Conservation (phyloP, 257 asterid species). For the Ocimum tenuiflorum region DNA sequence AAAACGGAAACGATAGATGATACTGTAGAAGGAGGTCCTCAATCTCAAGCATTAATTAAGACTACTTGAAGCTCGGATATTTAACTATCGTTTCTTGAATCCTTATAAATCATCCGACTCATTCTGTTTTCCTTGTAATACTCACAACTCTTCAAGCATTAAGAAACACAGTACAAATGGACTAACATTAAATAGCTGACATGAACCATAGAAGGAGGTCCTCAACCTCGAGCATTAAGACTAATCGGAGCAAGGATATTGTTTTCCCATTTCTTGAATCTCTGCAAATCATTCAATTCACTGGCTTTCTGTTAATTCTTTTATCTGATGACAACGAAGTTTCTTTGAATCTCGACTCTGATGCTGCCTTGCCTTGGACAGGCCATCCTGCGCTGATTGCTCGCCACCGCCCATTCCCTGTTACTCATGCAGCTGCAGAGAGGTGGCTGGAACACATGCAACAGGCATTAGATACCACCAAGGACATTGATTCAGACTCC, state of each 20-base stretch:
- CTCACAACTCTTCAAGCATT: too few relatives aligned
- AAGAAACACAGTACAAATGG: too few relatives aligned
- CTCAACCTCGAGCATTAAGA: not conserved
- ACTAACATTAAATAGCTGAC: too few relatives aligned
- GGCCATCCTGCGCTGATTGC: constrained; percentile 97
- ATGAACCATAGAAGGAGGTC: too few relatives aligned
- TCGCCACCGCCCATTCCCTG: constrained; percentile 93
- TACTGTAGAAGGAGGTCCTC: too few relatives aligned
- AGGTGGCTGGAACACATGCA: too few relatives aligned
- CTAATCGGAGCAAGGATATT: not conserved
- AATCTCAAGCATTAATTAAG: not conserved
- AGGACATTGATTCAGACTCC: constrained; percentile 64
- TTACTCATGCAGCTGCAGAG: constrained; percentile 84
- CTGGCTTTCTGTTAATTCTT: constrained; percentile 5
- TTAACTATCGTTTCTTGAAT: not conserved
- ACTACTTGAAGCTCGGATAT: not conserved
- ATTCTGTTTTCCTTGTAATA: not conserved
- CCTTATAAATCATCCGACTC: not conserved
- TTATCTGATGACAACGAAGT: too few relatives aligned
- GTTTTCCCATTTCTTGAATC: not conserved
- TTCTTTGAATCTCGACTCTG: constrained; percentile 1
- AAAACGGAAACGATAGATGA: too few relatives aligned
- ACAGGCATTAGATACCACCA: constrained; percentile 54
- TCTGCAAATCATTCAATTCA: not conserved
- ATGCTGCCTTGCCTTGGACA: constrained; percentile 20